These are phyloP conservation scores for Gracilaria gracilis DNA, from an alignment of 23 red algal genomes.

Conservation along the genomic window DNA sequence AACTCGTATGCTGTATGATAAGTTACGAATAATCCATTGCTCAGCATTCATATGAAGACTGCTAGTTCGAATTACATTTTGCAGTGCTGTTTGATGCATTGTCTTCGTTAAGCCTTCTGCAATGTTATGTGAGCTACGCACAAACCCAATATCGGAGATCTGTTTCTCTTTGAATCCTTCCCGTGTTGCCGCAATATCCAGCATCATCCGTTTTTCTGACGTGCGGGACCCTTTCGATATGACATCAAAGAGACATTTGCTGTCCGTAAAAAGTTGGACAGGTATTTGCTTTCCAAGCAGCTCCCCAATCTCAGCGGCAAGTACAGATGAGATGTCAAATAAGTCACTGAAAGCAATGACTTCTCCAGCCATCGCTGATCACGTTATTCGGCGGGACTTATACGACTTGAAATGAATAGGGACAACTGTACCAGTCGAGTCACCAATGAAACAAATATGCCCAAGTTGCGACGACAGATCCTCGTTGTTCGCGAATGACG, in stretches of 20 bases:
- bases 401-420: conserved; percentile 44
- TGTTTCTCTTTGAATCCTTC: conserved; percentile 23
- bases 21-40: conserved; percentile 27
- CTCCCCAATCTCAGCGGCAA: neutral
- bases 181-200: conserved; percentile 31
- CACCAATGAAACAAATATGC: conserved; percentile 35
- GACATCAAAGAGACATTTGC: conserved; percentile 46
- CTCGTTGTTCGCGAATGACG: conserved; percentile 53
- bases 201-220: conserved; percentile 51
- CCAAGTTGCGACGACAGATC: conserved; percentile 35
- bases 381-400: conserved; percentile 12
- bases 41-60: neutral
- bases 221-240: conserved; percentile 38
- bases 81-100: conserved; percentile 23
- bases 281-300: neutral
- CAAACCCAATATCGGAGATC: conserved; percentile 51
- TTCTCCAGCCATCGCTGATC: conserved; percentile 50
- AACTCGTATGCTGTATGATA: neutral
- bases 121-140: conserved; percentile 29
- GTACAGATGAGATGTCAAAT: neutral
- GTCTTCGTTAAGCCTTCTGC: conserved; percentile 37
- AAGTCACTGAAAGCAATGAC: conserved; percentile 54
- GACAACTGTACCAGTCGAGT: neutral
- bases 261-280: conserved; percentile 20
- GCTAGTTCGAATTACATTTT: neutral